A percentile compares a stretch with the other conserved stretches of the same genome.
Conservation (phyloP, 2,329 filamentous ascomycete genomes). For the Exophiala aquamarina region DNA sequence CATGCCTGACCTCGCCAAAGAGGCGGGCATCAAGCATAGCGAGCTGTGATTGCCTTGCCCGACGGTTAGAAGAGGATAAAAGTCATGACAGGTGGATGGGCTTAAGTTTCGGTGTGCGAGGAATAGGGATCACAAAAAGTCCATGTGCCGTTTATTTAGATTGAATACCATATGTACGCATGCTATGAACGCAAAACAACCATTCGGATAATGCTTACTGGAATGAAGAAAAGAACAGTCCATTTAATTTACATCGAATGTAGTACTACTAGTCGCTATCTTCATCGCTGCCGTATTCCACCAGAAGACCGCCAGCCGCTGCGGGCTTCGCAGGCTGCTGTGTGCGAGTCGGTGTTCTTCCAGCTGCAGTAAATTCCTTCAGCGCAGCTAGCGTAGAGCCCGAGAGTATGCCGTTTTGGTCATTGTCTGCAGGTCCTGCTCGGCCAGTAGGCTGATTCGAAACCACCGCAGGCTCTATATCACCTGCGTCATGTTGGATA, state of each 20-base stretch:
- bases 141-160: too few species aligned
- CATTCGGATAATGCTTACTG: too few species aligned
- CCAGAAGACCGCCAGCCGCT: slow-evolving; percentile 68
- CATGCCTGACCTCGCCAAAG: slow-evolving; percentile 69
- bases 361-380: slow-evolving; percentile 51
- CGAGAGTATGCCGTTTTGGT: slow-evolving; percentile 70
- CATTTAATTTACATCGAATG: slow-evolving; percentile 1
- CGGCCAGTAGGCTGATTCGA: too few species aligned
- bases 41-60: slow-evolving; percentile 10
- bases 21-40: slow-evolving; percentile 25
- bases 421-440: too few species aligned
- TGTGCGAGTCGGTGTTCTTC: slow-evolving; percentile 33
- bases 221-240: too few species aligned
- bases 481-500: not conserved
- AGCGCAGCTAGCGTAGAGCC: slow-evolving; percentile 78
- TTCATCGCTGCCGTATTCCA: slow-evolving; percentile 87
- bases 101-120: too few species aligned
- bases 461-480: too few species aligned
- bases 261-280: slow-evolving; percentile 60
- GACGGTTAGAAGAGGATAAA: too few species aligned
- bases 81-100: too few species aligned
- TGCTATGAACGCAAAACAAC: not conserved
- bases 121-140: too few species aligned
- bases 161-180: too few species aligned
- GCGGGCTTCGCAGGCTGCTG: slow-evolving; percentile 50